Conservation (phyloP, 768 basidiomycete genomes). For the Pleurotus giganteus region DNA sequence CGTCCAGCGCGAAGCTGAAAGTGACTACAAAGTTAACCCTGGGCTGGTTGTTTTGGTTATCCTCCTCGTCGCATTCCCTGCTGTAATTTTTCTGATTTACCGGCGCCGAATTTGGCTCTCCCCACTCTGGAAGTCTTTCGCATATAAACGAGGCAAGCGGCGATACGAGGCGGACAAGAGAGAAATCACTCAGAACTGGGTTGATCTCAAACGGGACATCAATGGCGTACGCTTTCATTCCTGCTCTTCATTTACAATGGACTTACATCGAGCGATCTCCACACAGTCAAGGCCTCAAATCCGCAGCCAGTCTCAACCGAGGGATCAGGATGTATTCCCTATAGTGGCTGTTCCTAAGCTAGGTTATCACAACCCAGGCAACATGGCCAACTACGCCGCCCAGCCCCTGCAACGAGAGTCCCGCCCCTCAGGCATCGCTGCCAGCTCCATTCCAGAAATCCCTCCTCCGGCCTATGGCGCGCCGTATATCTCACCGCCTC, state of each 20-base stretch:
- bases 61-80: neutral
- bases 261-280: no score
- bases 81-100: neutral
- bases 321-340: neutral
- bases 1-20: neutral
- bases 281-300: neutral
- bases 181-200: neutral
- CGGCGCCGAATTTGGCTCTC: slow-evolving; percentile 5
- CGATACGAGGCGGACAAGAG: slow-evolving; percentile 5
- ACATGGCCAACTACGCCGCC: neutral
- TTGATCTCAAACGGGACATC: neutral
- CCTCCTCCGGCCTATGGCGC: slow-evolving; percentile 3
- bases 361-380: neutral
- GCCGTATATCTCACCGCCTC: neutral
- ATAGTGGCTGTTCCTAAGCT: neutral
- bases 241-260: neutral
- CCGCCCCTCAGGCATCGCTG: neutral
- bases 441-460: neutral
- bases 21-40: neutral
- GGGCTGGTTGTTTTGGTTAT: neutral
- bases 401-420: slow-evolving; percentile 2
- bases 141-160: slow-evolving; percentile 3
- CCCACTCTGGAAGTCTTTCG: slow-evolving; percentile 1
- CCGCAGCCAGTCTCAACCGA: neutral
- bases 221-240: neutral